phyloP scores from a whole-genome alignment of 202 grass and related monocot genomes.

The Dendrocalamus latiflorus region DNA sequence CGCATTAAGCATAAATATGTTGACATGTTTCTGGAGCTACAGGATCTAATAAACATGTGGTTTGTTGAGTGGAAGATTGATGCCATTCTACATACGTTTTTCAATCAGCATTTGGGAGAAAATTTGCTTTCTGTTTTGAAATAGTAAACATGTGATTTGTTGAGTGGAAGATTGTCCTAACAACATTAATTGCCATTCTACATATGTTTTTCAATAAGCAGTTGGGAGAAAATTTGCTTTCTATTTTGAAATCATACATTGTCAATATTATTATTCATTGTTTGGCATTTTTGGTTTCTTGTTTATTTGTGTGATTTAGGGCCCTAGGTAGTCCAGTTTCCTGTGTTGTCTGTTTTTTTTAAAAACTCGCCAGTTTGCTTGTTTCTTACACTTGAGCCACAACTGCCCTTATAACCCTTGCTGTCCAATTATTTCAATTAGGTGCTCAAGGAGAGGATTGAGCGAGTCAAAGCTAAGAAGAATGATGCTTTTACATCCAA shows the following conservation, averaged over 20 bases:
- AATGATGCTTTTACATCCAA: slow-evolving; percentile 55
- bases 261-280: background rate
- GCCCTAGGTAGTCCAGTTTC: background rate
- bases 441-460: slow-evolving; percentile 95
- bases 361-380: background rate
- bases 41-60: background rate
- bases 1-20: background rate
- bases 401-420: background rate
- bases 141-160: background rate
- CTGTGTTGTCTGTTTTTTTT: background rate
- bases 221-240: background rate
- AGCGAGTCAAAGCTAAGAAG: slow-evolving; percentile 58
- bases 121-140: background rate
- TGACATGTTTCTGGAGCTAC: background rate
- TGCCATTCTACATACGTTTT: background rate
- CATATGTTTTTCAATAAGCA: background rate
- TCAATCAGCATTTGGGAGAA: background rate
- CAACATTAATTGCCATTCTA: background rate
- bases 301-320: background rate
- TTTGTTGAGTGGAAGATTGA: background rate
- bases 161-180: background rate
- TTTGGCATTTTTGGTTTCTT: background rate
- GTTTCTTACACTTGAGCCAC: background rate
- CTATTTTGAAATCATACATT: background rate
- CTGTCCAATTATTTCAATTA: slow-evolving; percentile 23